These are phyloP conservation scores for Lumnitzera littorea DNA, from an alignment of 345 rosid species.

Conservation along the genomic window DNA sequence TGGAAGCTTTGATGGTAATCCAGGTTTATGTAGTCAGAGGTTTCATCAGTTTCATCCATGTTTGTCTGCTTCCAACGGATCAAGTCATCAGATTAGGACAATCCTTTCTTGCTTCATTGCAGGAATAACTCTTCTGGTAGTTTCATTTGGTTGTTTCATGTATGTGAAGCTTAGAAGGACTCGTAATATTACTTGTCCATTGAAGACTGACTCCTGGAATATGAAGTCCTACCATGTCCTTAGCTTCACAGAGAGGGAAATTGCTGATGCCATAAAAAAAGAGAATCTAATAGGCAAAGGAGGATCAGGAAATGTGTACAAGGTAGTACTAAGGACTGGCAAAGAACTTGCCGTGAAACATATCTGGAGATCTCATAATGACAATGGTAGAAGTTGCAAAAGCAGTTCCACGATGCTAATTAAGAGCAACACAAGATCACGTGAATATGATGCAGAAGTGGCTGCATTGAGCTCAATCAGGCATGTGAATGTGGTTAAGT, in stretches of 20 bases:
- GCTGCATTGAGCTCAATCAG: slow-evolving; percentile 61
- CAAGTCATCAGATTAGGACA: slow-evolving; percentile 15
- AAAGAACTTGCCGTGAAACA: slow-evolving; percentile 78
- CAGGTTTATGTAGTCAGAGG: slow-evolving; percentile 49
- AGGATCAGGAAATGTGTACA: slow-evolving; percentile 81
- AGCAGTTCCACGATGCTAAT: slow-evolving; percentile 44
- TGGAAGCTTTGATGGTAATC: slow-evolving; percentile 53
- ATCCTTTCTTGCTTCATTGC: slow-evolving; percentile 36
- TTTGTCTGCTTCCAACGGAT: slow-evolving; percentile 17
- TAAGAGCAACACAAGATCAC: slow-evolving; percentile 22
- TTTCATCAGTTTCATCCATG: slow-evolving; percentile 36
- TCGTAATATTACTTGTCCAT: slow-evolving; percentile 2
- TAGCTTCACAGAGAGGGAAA: slow-evolving; percentile 56
- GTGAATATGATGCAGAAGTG: slow-evolving; percentile 65
- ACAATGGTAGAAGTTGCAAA: slow-evolving; percentile 17
- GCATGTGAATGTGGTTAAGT: slow-evolving; percentile 82
- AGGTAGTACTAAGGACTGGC: slow-evolving; percentile 46
- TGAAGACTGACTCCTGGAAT: slow-evolving; percentile 47
- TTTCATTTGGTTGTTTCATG: slow-evolving; percentile 21
- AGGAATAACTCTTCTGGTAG: slow-evolving; percentile 27
- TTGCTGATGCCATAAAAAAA: slow-evolving; percentile 43
- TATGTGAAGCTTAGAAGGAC: slow-evolving; percentile 9
- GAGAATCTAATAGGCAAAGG: slow-evolving; percentile 87
- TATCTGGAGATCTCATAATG: slow-evolving; percentile 28
- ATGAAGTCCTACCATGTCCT: slow-evolving; percentile 52